Base-by-base conservation (phyloP, 1,139 yeast species). In the Kluyveromyces marxianus region DNA sequence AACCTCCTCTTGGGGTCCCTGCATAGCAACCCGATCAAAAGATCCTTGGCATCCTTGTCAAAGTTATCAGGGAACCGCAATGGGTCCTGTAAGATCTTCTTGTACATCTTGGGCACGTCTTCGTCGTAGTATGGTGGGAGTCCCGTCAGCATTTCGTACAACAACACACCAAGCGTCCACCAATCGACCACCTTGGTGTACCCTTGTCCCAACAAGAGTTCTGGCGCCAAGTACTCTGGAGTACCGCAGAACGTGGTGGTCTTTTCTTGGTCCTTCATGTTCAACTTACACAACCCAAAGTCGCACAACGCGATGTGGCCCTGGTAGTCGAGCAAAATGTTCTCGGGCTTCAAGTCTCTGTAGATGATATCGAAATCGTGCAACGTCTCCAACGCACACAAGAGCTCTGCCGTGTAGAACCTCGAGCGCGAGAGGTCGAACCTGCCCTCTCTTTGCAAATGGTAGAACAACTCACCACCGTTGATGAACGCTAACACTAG, bases 171-270 rank as follows among this genome's bases (percentile, higher is more conserved):
- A 53, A 92, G 72, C 1, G 97, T 92, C 98, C 98, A 92, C 82
- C 96, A 92, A 68, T 92, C 98, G 35, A 92, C 97, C 58, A 86
- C 83, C 65, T 95, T 79, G 4, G 97, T 89, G 67, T 92, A 92
- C 2, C 97, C 97, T 63, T 87, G 89, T 52, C 92, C 95, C 53
- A 90, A 72, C 48, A 92, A 70, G 48, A 92, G 76, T 65, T 92
- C 98, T 0, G 98, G 94, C 0, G 94, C 92, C 55, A 84, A 70
- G 62, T 84, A 84, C 55, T 92, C 97, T 5, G 97, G 90, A 21
- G 98, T 92, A 47, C 98, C 98, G 67, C 98, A 92, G 60, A 92
- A 92, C 0, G 98, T 92, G 59, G 83, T 85, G 0, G 98, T 92
- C 65, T 89, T 90, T 10, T 97, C 92, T 35, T 97, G 88, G 55